These are phyloP conservation scores for Yamadazyma taylorii DNA, from an alignment of 1,139 yeast genomes.

Conservation along the genomic window DNA sequence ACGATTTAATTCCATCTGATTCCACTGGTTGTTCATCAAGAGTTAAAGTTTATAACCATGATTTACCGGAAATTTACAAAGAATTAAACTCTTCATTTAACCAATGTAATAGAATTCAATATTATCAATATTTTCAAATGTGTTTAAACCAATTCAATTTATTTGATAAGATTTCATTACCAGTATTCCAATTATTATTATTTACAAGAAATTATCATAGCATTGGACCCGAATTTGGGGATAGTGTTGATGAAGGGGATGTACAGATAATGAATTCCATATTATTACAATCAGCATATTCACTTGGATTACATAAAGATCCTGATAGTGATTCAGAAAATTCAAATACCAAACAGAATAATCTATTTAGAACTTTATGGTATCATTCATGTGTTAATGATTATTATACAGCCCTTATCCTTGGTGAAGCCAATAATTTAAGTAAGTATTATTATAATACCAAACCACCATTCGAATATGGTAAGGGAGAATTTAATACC, in stretches of 20 bases:
- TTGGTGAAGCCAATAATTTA: slow-evolving; percentile 3
- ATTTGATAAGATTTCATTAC: slow-evolving; percentile 36
- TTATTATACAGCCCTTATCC: background rate
- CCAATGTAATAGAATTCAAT: slow-evolving; percentile 43
- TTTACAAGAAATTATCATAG: slow-evolving; percentile 38
- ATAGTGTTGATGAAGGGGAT: slow-evolving; percentile 46
- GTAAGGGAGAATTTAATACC: background rate
- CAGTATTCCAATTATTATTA: slow-evolving; percentile 50
- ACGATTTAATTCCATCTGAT: background rate
- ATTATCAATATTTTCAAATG: slow-evolving; percentile 41
- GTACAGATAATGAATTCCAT: slow-evolving; percentile 32
- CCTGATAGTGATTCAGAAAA: slow-evolving; percentile 18
- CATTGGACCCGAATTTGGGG: slow-evolving; percentile 51
- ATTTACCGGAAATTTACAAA: slow-evolving; percentile 33
- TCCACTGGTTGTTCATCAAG: background rate
- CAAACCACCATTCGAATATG: background rate
- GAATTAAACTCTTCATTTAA: slow-evolving; percentile 33
- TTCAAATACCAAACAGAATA: slow-evolving; percentile 1
- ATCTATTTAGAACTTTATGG: slow-evolving; percentile 6
- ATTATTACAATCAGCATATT: slow-evolving; percentile 38
- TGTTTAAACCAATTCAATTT: slow-evolving; percentile 40
- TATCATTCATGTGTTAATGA: slow-evolving; percentile 3
- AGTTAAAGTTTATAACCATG: slow-evolving; percentile 26
- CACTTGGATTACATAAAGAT: slow-evolving; percentile 46
- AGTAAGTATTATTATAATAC: slow-evolving; percentile 2